Conservation (phyloP, 257 asterid species). For the Ligustrum vulgare region DNA sequence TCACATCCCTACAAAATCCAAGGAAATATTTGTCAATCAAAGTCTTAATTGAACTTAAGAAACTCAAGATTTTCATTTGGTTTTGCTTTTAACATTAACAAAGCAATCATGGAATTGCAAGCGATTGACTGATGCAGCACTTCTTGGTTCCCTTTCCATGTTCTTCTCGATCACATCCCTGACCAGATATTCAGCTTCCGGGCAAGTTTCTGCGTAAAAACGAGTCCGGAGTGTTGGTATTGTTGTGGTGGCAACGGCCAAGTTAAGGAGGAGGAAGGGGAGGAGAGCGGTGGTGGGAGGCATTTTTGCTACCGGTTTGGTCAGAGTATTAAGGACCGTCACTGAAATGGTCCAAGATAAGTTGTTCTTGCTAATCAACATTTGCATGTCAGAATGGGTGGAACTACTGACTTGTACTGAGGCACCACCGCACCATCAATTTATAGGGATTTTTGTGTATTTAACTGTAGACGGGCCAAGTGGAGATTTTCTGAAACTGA, state of each 20-base stretch:
- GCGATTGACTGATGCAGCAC: conserved; percentile 53
- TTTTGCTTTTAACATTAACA: conserved; percentile 35
- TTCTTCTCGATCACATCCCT: conserved; percentile 36
- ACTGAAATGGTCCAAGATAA: background rate
- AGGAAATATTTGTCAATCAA: background rate
- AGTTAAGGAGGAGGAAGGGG: conserved; percentile 21
- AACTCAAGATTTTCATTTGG: background rate
- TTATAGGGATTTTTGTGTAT: background rate
- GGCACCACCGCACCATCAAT: background rate
- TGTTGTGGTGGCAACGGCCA: conserved; percentile 14
- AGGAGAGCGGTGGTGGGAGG: conserved; percentile 3
- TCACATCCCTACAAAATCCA: conserved; percentile 70
- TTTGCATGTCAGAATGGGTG: background rate
- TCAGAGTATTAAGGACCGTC: background rate
- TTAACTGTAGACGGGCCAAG: background rate
- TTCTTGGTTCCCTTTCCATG: conserved; percentile 41
- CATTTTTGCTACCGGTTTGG: conserved; percentile 21
- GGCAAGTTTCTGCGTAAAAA: conserved; percentile 38
- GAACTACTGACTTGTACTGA: background rate
- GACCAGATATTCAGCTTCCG: conserved; percentile 42
- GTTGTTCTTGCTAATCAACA: background rate
- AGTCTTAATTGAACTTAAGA: background rate
- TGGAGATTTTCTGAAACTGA: background rate
- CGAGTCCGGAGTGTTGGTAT: conserved; percentile 26
- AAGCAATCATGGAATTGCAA: conserved; percentile 56